Conservation (phyloP, 768 basidiomycete genomes). For the Tremella yokohamensis region DNA sequence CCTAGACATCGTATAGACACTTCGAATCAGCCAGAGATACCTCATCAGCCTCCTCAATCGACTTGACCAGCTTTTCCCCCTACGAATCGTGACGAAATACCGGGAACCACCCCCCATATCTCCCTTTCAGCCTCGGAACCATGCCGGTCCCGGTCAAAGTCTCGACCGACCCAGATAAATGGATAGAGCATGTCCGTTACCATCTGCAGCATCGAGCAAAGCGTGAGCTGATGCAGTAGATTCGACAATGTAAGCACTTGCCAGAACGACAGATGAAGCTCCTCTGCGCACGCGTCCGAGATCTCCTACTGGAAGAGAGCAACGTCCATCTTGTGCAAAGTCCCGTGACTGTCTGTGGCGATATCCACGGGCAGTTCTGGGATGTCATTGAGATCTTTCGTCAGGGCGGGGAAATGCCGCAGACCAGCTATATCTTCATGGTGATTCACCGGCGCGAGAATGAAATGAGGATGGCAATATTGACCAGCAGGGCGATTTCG, state of each 20-base stretch:
- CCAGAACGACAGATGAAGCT: constrained; percentile 52
- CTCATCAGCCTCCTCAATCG: too few species aligned
- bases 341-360: constrained; percentile 62
- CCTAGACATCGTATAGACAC: too few species aligned
- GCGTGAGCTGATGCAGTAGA: constrained; percentile 22
- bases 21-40: too few species aligned
- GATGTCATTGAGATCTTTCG: constrained; percentile 90
- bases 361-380: constrained; percentile 99
- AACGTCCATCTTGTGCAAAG: constrained; percentile 54
- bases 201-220: not conserved
- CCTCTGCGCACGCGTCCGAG: constrained; percentile 50
- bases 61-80: too few species aligned
- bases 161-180: constrained; percentile 49
- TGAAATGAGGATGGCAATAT: not conserved
- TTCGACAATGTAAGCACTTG: constrained; percentile 52
- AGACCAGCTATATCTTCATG: constrained; percentile 99
- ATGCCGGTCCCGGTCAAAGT: constrained; percentile 19
- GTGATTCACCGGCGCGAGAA: constrained; percentile 47
- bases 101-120: too few species aligned
- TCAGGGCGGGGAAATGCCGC: constrained; percentile 96
- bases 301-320: constrained; percentile 53
- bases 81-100: too few species aligned
- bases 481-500: constrained; percentile 72
- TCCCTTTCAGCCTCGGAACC: not conserved
- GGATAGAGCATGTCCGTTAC: constrained; percentile 48